Base-by-base conservation (phyloP, 108 stramenopile species). In the Poteriospumella lacustris region DNA sequence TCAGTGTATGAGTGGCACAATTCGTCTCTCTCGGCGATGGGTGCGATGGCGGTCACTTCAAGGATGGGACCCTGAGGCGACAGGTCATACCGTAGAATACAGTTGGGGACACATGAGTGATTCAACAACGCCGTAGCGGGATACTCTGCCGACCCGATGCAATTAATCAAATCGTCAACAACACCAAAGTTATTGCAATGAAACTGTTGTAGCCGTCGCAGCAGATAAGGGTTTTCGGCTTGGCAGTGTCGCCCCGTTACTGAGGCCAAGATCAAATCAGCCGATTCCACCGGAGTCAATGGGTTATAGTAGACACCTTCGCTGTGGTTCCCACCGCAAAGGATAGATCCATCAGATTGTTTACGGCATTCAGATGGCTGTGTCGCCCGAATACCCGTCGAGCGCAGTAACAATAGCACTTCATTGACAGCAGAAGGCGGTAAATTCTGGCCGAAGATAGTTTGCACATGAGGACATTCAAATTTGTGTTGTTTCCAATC, bases 151-250 rank as follows among this genome's bases (percentile, higher is more conserved):
- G 36, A 15, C 19, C 28, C 64, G 19, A 68, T 19, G 24, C 64
- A 68, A 19, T 68, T 36, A 12, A 68, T 68, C 64, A 68, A 40
- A 39, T 68, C 64, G 36, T 68, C 64, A 36, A 68, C 64, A 39
- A 68, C 24, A 39, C 64, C 64, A 39, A 68, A 68, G 24, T 68
- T 68, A 39, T 68, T 68, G 24, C 28, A 36, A 19, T 40, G 19
- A 39, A 68, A 68, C 24, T 68, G 12, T 36, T 19, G 36, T 68
- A 68, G 24, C 24, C 12, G 40, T 39, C n/a, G n/a, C n/a, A n/a
- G n/a, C n/a, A n/a, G 28, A 39, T 36, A 19, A 40, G 15, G 24
- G 15, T 19, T 68, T 68, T 68, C 24, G 19, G 24, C 15, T 56
- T 24, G 52, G 24, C 24, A 19, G 15, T 19, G 15, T 56, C 24